A percentile compares a stretch with the other conserved stretches of the same genome.
Conservation (phyloP, 2,329 filamentous ascomycete species). For the Fusarium brachygibbosum region DNA sequence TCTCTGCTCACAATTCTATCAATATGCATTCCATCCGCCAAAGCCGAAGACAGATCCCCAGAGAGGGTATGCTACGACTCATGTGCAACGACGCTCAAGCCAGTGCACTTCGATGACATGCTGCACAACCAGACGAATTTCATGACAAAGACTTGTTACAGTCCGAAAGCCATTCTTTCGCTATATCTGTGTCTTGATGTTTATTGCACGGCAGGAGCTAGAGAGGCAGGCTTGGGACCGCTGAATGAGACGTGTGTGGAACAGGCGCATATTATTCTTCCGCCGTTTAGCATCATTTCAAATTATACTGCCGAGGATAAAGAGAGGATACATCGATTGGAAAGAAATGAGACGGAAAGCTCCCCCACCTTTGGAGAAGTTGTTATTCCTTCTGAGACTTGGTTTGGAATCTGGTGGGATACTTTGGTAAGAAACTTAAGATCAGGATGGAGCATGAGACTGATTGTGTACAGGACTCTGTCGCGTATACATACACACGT, state of each 20-base stretch:
- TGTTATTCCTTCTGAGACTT: constrained; percentile 53
- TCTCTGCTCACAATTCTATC: not conserved
- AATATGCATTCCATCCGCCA: not conserved
- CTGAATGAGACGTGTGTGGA: constrained; percentile 56
- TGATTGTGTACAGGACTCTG: constrained; percentile 51
- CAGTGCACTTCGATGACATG: constrained; percentile 53
- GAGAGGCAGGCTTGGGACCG: constrained; percentile 41
- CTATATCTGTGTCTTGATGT: constrained; percentile 56
- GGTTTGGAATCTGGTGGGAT: constrained; percentile 54
- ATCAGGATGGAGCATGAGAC: not conserved
- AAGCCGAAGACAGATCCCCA: constrained; percentile 19
- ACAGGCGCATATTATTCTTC: constrained; percentile 47
- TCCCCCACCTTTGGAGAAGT: constrained; percentile 46
- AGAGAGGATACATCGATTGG: constrained; percentile 49
- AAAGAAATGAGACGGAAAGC: constrained; percentile 44
- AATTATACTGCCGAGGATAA: constrained; percentile 55
- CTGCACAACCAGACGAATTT: constrained; percentile 36
- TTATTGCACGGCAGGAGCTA: constrained; percentile 52
- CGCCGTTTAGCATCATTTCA: constrained; percentile 53
- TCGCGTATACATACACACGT: constrained; percentile 52
- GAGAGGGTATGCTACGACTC: constrained; percentile 52
- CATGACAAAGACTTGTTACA: constrained; percentile 49
- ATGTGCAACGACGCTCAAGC: constrained; percentile 50
- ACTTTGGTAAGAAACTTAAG: constrained; percentile 52
- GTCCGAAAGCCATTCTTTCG: constrained; percentile 49